A percentile compares a stretch with the other conserved stretches of the same genome.
Conservation (phyloP, 2,329 filamentous ascomycete genomes). For the Fusarium guadeloupense region DNA sequence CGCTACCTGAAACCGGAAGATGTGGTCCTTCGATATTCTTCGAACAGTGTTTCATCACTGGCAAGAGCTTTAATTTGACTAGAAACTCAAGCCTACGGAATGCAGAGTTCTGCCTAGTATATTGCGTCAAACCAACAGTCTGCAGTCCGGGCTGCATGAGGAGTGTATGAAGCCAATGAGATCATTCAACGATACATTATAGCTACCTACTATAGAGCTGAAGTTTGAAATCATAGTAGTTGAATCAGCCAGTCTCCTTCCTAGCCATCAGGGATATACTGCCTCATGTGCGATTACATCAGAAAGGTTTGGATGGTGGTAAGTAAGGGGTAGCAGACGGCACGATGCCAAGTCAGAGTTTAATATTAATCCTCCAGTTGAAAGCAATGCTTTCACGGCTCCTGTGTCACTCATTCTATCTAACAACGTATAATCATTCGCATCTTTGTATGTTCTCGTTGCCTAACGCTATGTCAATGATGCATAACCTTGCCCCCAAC, state of each 20-base stretch:
- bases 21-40: too few species aligned
- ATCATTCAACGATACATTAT: background rate
- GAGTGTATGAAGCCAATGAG: background rate
- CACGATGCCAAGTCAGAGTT: background rate
- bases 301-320: background rate
- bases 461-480: background rate
- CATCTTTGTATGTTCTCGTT: background rate
- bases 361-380: background rate
- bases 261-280: background rate
- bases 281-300: too few species aligned
- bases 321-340: background rate
- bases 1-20: too few species aligned
- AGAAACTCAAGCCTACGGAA: too few species aligned
- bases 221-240: background rate
- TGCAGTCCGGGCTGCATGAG: background rate
- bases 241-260: background rate
- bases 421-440: background rate
- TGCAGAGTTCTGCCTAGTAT: too few species aligned
- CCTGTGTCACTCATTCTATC: too few species aligned
- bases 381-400: conserved; percentile 1
- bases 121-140: background rate
- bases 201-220: background rate
- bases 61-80: too few species aligned
- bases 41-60: too few species aligned
- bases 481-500: background rate